Percentiles rank a stretch among this genome's conserved stretches.
phyloP scores from a whole-genome alignment of 768 basidiomycete genomes.

The Leccinum sublutescens region DNA sequence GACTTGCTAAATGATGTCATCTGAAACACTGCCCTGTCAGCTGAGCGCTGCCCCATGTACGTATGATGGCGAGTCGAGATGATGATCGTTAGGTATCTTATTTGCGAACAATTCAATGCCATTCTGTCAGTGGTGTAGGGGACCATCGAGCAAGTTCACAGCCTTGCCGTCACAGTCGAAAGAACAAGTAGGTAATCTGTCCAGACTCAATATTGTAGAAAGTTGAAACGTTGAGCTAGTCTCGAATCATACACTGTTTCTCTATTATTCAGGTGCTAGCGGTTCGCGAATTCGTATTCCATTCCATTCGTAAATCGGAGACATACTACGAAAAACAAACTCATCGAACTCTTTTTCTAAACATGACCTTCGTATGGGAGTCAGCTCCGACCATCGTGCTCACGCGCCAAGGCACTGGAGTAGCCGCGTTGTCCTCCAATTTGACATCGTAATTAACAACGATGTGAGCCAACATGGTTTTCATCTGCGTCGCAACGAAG shows the following conservation, averaged over 20 bases:
- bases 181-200: too few relatives aligned
- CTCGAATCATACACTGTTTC: too few relatives aligned
- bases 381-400: not conserved
- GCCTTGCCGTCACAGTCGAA: too few relatives aligned
- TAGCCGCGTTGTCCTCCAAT: not conserved
- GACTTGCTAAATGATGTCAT: not conserved
- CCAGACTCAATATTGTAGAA: too few relatives aligned
- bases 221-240: too few relatives aligned
- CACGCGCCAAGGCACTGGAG: not conserved
- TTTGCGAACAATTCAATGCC: too few relatives aligned
- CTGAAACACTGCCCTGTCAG: not conserved
- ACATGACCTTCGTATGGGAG: not conserved
- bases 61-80: not conserved
- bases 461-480: conserved; percentile 1
- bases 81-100: too few relatives aligned
- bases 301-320: not conserved
- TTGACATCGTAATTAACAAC: not conserved
- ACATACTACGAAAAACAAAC: not conserved
- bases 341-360: not conserved
- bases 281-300: not conserved
- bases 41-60: not conserved
- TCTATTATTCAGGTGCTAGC: not conserved
- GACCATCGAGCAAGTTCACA: not conserved
- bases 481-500: not conserved
- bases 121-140: too few relatives aligned